Conservation (phyloP, 805 yeast species). For the Starmerella davenportii region DNA sequence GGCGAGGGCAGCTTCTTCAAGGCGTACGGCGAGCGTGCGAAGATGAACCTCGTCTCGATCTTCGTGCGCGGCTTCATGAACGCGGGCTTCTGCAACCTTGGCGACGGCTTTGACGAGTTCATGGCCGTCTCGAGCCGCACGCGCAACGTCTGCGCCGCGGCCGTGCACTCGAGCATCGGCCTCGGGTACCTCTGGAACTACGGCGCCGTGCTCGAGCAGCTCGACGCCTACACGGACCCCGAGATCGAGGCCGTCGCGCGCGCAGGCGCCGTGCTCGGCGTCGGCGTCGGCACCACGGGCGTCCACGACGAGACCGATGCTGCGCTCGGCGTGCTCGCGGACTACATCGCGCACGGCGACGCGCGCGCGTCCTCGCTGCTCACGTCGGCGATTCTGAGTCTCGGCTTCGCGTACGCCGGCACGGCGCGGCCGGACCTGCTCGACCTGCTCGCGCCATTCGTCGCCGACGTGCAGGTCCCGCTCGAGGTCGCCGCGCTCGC, state of each 20-base stretch:
- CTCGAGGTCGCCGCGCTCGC: constrained; percentile 73
- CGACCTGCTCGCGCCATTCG: constrained; percentile 59
- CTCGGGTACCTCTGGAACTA: constrained; percentile 81
- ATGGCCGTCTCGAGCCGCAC: constrained; percentile 8
- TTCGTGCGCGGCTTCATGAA: constrained; percentile 85
- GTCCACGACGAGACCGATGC: constrained; percentile 94
- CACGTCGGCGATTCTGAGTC: constrained; percentile 71
- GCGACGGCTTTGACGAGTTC: constrained; percentile 47
- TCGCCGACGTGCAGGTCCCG: constrained; percentile 55
- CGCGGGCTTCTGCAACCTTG: constrained; percentile 67
- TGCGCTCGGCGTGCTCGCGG: constrained; percentile 65
- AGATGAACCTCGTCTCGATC: constrained; percentile 86
- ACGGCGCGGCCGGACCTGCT: constrained; percentile 71
- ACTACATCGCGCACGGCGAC: constrained; percentile 34
- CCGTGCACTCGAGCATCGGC: constrained; percentile 91
- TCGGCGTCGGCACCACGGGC: constrained; percentile 80
- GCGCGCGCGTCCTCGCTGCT: constrained; percentile 21
- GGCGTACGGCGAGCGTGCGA: constrained; percentile 50
- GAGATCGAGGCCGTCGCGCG: constrained; percentile 60
- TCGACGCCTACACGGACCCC: constrained; percentile 77
- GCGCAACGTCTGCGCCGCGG: constrained; percentile 31
- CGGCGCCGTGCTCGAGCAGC: constrained; percentile 69
- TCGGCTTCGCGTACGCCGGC: constrained; percentile 91
- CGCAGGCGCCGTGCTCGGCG: constrained; percentile 93
- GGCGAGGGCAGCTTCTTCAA: constrained; percentile 33